A percentile compares a stretch with the other conserved stretches of the same genome.
Conservation (phyloP, 169 alveolate species). For the Hammondia hammondi region DNA sequence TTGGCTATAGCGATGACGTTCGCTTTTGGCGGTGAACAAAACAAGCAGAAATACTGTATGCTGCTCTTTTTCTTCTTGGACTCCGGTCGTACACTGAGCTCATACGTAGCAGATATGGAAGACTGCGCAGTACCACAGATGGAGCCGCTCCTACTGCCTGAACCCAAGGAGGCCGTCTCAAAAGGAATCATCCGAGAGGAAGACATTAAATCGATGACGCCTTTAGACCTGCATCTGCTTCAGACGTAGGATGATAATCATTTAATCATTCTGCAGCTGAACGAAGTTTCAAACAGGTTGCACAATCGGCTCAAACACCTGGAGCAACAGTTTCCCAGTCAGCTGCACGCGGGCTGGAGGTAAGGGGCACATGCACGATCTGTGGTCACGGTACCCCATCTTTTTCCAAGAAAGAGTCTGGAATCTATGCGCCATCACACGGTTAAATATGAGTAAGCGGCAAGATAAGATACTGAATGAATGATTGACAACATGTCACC, state of each 20-base stretch:
- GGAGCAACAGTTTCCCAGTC: not conserved
- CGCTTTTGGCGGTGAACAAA: slow-evolving; percentile 1
- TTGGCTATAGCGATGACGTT: slow-evolving; percentile 7
- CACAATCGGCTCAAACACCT: not conserved
- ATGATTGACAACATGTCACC: not conserved
- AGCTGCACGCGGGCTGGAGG: not conserved
- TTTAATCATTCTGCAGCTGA: not conserved
- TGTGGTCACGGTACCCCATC: not conserved
- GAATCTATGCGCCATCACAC: not conserved
- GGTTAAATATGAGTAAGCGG: not conserved
- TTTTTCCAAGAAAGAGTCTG: not conserved
- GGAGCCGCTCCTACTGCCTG: not conserved
- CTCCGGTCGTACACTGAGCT: not conserved
- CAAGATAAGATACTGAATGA: no score
- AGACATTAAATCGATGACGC: not conserved
- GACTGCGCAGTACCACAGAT: not conserved
- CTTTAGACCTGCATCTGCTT: not conserved
- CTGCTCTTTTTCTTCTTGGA: not conserved
- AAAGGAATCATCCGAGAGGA: not conserved
- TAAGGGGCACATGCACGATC: not conserved
- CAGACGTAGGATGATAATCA: not conserved
- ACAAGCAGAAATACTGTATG: slow-evolving; percentile 2
- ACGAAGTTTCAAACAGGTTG: not conserved
- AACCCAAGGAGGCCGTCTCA: not conserved
- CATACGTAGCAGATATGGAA: not conserved